Conservation (phyloP, 129 eudicot species). For the Cynara cardunculus region DNA sequence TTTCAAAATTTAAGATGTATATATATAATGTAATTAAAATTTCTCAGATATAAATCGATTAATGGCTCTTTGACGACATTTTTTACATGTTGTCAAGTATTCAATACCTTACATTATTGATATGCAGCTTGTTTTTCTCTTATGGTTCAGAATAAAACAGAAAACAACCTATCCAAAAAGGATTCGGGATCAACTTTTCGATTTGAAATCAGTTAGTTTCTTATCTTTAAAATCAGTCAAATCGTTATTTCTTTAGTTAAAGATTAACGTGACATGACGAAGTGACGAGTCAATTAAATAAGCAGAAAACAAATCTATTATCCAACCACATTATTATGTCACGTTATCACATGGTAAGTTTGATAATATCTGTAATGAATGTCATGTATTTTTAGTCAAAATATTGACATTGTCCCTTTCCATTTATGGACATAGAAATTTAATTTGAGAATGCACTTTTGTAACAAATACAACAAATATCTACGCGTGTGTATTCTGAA, state of each 20-base stretch:
- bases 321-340: background rate
- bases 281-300: background rate
- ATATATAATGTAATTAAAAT: too few species aligned
- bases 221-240: background rate
- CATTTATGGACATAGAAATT: background rate
- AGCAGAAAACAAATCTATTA: background rate
- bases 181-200: background rate
- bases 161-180: background rate
- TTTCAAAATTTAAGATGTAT: too few species aligned
- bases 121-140: too few species aligned
- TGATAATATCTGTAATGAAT: background rate
- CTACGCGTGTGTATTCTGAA: too few species aligned
- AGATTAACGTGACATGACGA: background rate
- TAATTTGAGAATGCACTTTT: too few species aligned
- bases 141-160: background rate
- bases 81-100: too few species aligned
- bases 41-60: background rate
- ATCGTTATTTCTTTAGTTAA: background rate
- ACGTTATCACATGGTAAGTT: background rate
- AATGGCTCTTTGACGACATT: background rate
- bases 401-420: background rate
- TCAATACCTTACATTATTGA: too few species aligned
- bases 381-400: background rate
- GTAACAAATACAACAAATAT: too few species aligned
- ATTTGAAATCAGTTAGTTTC: background rate